Evolutionary conservation across 2,329 filamentous ascomycete species (phyloP).

Genomic region (Beauveria varroae): DNA sequence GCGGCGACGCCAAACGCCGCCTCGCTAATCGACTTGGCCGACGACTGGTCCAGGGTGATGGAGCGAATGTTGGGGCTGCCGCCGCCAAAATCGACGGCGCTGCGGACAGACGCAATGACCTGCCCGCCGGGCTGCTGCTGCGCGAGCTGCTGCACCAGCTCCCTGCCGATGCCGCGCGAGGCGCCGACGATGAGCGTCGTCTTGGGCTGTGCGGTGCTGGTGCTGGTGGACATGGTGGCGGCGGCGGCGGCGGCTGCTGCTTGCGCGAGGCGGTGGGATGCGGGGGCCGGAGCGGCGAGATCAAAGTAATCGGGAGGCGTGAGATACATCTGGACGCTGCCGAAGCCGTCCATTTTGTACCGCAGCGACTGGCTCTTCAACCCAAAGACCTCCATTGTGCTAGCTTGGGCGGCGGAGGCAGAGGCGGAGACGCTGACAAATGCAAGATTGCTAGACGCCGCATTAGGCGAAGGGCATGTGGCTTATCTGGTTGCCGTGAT

Average conservation of each 20-base stretch:
- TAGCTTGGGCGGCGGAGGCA: constrained; percentile 7
- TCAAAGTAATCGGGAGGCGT: constrained; percentile 1
- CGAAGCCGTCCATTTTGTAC: constrained; percentile 8
- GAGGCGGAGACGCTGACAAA: constrained; percentile 9
- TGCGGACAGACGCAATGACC: constrained; percentile 3
- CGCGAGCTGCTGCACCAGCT: constrained; percentile 8
- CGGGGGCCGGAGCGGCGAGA: background rate
- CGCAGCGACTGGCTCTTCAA: constrained; percentile 11
- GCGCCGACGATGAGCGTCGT: constrained; percentile 11
- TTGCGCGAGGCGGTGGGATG: background rate
- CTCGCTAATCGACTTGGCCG: constrained; percentile 6
- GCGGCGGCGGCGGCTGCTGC: background rate
- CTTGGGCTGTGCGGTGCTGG: background rate
- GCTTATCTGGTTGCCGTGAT: background rate
- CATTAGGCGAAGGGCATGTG: background rate
- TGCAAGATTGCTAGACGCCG: constrained; percentile 6
- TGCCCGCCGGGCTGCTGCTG: background rate
- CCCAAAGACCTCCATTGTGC: constrained; percentile 12
- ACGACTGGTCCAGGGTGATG: constrained; percentile 6
- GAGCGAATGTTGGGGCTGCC: background rate
- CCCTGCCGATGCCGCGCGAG: constrained; percentile 6
- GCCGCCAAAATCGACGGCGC: background rate
- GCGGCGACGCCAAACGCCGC: background rate
- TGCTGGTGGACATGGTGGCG: background rate
- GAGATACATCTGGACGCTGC: constrained; percentile 10